These are phyloP conservation scores for Avena eriantha DNA, from an alignment of 176 grass and related monocot species.

Conservation along the genomic window DNA sequence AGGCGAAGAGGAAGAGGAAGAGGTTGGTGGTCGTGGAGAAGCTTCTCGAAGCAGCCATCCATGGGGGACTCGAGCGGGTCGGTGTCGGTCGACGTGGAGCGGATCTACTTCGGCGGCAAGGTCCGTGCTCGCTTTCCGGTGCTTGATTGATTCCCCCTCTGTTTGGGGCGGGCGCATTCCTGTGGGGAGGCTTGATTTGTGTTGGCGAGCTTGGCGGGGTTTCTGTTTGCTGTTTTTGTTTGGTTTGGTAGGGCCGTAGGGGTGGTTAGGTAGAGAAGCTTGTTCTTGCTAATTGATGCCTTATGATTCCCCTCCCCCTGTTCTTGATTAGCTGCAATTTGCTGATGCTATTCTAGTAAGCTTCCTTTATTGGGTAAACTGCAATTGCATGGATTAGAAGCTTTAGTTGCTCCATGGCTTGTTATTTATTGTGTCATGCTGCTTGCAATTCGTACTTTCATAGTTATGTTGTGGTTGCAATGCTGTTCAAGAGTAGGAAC, in stretches of 20 bases:
- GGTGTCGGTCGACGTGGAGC: conserved; percentile 82
- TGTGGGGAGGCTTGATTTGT: conserved; percentile 24
- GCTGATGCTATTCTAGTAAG: background rate
- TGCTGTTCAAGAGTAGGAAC: conserved; percentile 21
- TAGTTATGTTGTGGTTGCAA: conserved; percentile 22
- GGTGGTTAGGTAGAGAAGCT: background rate
- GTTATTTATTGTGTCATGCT: background rate
- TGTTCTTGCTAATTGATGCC: conserved; percentile 8
- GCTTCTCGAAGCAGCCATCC: conserved; percentile 25
- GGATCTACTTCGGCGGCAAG: conserved; percentile 93
- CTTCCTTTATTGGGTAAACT: background rate
- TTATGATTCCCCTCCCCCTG: background rate
- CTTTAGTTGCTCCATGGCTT: background rate
- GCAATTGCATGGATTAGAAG: background rate
- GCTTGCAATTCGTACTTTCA: background rate
- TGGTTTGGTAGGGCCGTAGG: background rate
- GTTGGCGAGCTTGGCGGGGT: conserved; percentile 23
- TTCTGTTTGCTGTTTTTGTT: background rate
- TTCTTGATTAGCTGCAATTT: conserved; percentile 25
- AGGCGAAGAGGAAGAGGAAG: background rate
- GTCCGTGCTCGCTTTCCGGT: conserved; percentile 48
- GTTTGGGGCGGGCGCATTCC: conserved; percentile 15
- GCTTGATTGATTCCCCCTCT: background rate
- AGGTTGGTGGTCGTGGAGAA: conserved; percentile 28
- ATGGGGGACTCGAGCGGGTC: conserved; percentile 96